These are phyloP conservation scores for Penicillium sp. DNA, from an alignment of 2,329 filamentous ascomycete genomes.

Conservation along the genomic window DNA sequence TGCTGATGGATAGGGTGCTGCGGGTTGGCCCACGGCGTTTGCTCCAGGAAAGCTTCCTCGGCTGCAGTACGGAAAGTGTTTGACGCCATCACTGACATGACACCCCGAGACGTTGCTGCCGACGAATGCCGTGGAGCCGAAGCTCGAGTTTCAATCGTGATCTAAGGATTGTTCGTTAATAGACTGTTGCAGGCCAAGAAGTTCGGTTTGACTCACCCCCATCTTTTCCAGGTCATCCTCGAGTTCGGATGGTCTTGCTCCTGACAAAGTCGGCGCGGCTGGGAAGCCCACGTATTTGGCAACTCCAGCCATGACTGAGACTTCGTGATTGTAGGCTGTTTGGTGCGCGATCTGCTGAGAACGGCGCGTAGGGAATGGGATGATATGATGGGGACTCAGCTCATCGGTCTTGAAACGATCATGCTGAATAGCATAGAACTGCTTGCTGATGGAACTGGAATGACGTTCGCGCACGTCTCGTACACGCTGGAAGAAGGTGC, in stretches of 20 bases:
- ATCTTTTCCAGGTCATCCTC: constrained; percentile 88
- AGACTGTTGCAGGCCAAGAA: background rate
- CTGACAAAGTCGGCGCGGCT: constrained; percentile 77
- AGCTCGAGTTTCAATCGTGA: constrained; percentile 27
- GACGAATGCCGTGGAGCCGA: constrained; percentile 26
- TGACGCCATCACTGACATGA: constrained; percentile 34
- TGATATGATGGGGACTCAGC: constrained; percentile 73
- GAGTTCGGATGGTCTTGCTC: constrained; percentile 67
- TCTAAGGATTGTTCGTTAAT: constrained; percentile 21
- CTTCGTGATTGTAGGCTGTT: constrained; percentile 88
- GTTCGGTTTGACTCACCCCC: constrained; percentile 59
- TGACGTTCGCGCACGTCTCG: constrained; percentile 76
- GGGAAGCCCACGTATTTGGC: constrained; percentile 96
- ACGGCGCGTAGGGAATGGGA: constrained; percentile 72
- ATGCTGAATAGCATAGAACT: constrained; percentile 89
- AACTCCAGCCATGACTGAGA: constrained; percentile 82
- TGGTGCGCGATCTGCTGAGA: constrained; percentile 78
- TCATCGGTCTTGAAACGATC: constrained; percentile 75
- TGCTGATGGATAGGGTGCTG: constrained; percentile 67
- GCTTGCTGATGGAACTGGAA: constrained; percentile 74
- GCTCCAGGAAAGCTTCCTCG: constrained; percentile 80
- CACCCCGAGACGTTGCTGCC: constrained; percentile 25
- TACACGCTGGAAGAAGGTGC: constrained; percentile 82
- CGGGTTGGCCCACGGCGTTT: constrained; percentile 89
- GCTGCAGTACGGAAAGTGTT: constrained; percentile 50